A percentile compares a stretch with the other conserved stretches of the same genome.
phyloP scores from a whole-genome alignment of 768 basidiomycete genomes.

The Myochromella boudieri region DNA sequence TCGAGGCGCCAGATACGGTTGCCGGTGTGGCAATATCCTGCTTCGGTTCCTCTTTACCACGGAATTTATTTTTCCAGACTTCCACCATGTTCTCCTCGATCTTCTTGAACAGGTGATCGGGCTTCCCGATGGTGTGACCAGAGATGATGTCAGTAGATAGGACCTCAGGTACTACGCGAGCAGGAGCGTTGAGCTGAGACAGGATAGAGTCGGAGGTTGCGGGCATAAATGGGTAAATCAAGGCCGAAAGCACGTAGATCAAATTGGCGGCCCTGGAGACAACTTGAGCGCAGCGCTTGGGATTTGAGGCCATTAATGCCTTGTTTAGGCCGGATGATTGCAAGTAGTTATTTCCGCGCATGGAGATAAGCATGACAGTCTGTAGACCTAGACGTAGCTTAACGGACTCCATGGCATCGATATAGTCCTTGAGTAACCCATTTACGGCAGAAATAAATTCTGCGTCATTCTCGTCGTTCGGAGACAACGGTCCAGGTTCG shows the following conservation, averaged over 20 bases:
- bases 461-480: conserved; percentile 63
- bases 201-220: conserved; percentile 80
- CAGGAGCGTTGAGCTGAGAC: conserved; percentile 84
- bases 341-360: conserved; percentile 90
- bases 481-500: conserved; percentile 64
- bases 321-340: conserved; percentile 91
- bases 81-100: conserved; percentile 92
- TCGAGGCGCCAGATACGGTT: conserved; percentile 45
- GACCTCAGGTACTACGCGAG: conserved; percentile 71
- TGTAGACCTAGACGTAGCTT: conserved; percentile 88
- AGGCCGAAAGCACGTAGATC: conserved; percentile 84
- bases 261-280: conserved; percentile 88
- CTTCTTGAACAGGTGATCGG: conserved; percentile 89
- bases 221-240: conserved; percentile 97
- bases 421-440: conserved; percentile 72
- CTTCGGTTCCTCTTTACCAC: conserved; percentile 50
- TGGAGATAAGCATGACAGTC: conserved; percentile 87
- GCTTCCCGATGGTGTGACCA: conserved; percentile 82
- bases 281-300: conserved; percentile 86
- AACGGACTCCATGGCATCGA: conserved; percentile 86
- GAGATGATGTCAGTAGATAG: conserved; percentile 81
- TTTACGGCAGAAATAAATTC: conserved; percentile 85
- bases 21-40: conserved; percentile 38
- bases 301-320: conserved; percentile 77
- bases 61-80: conserved; percentile 77